These are phyloP conservation scores for Abelmoschus esculentus DNA, from an alignment of 345 rosid species.

Conservation along the genomic window DNA sequence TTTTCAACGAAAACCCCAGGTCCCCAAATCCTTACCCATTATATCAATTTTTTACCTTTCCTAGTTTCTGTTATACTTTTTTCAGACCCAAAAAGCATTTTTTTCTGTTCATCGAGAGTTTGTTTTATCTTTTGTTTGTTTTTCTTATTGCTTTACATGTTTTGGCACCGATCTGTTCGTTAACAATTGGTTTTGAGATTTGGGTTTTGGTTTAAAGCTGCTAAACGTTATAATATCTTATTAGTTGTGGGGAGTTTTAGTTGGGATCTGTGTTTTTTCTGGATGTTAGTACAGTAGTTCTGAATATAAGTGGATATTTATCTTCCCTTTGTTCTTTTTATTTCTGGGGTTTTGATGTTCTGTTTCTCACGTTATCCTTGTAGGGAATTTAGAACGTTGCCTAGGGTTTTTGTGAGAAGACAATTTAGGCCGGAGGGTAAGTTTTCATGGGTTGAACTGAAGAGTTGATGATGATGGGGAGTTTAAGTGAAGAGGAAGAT, in stretches of 20 bases:
- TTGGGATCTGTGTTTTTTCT: slow-evolving; percentile 19
- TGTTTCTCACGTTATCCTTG: neutral
- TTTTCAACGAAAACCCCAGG: slow-evolving; percentile 16
- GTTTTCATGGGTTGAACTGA: slow-evolving; percentile 25
- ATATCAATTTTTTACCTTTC: slow-evolving; percentile 16
- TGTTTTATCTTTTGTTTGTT: neutral
- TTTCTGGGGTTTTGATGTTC: neutral
- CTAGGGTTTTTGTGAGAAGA: slow-evolving; percentile 18
- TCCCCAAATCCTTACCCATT: slow-evolving; percentile 14
- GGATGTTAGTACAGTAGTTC: neutral
- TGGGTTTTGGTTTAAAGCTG: slow-evolving; percentile 7
- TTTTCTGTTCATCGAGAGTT: slow-evolving; percentile 3
- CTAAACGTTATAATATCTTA: neutral
- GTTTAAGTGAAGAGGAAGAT: slow-evolving; percentile 27
- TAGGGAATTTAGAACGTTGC: slow-evolving; percentile 20
- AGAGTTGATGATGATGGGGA: slow-evolving; percentile 30
- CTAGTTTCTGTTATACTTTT: neutral
- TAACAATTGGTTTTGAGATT: slow-evolving; percentile 16
- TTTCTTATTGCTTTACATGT: neutral
- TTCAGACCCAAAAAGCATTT: neutral
- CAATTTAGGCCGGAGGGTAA: slow-evolving; percentile 2
- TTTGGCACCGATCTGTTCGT: slow-evolving; percentile 9
- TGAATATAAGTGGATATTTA: neutral
- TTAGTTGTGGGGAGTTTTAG: neutral
- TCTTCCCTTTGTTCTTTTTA: neutral